Evolutionary conservation across 1,284 basidiomycete genomes (phyloP).

Genomic region (Mycena citricolor): DNA sequence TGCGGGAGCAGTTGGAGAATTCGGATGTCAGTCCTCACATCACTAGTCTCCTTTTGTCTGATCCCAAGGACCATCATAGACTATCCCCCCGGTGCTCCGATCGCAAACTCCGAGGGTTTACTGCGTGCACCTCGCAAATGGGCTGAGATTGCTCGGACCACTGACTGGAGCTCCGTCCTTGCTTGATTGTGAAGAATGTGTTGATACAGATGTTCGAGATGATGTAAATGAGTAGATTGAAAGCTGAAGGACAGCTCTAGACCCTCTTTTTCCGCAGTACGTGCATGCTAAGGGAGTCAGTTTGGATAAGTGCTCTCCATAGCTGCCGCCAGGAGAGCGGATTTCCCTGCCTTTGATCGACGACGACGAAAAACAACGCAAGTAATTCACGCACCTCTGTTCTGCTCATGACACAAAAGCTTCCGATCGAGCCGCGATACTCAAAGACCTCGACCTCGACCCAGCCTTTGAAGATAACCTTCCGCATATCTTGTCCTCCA

Average conservation of each 20-base stretch:
- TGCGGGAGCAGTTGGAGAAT: background rate
- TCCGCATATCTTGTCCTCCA: conserved; percentile 62
- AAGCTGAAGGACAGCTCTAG: background rate
- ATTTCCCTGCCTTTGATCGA: conserved; percentile 66
- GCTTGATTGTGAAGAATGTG: too few species aligned
- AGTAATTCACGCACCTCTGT: conserved; percentile 48
- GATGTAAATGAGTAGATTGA: background rate
- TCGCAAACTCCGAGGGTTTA: too few species aligned
- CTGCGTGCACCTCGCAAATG: too few species aligned
- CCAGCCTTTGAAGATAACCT: conserved; percentile 67
- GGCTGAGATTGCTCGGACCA: too few species aligned
- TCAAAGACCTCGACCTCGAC: conserved; percentile 61
- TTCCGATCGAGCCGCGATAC: conserved; percentile 45
- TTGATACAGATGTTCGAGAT: background rate
- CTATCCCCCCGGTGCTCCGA: too few species aligned
- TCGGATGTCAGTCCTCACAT: background rate
- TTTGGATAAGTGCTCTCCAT: conserved; percentile 62
- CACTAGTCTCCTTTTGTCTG: too few species aligned
- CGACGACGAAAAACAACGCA: conserved; percentile 6
- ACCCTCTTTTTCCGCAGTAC: conserved; percentile 47
- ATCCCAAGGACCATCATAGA: too few species aligned
- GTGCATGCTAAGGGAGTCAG: conserved; percentile 51
- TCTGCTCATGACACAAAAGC: conserved; percentile 65
- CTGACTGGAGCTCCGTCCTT: too few species aligned
- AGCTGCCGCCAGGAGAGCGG: conserved; percentile 74